Evolutionary conservation across 169 alveolate species (phyloP), one percentile per base, ranked within the genome.

Genomic region (Cryptosporidium tyzzeri): DNA sequence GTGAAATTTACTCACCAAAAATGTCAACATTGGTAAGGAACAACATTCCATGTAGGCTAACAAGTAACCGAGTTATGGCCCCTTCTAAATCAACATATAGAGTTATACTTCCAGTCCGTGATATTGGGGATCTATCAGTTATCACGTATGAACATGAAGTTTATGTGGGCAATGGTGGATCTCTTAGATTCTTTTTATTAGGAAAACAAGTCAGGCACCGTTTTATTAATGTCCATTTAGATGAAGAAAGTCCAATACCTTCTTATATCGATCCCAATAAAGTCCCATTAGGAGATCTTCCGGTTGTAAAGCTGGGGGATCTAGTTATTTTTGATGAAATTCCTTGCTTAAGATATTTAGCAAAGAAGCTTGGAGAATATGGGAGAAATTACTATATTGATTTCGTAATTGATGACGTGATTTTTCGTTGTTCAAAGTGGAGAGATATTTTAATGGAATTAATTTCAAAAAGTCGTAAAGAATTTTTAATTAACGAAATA

Each of bases 201-300:
- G 89, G 89, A 44, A 80, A 80, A 5, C 89, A 80, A 44, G 89
- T 80, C 10, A 80, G 75, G 35, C 89, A 80, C n/a, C 59, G 75
- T 18, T 80, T 80, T 59, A 67, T 80, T 35, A 80, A 80, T 80
- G 89, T 80, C 26, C 89, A 68, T 21, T 45, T 80, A 39, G 89
- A 80, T 41, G 75, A 80, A 33, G 89, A 80, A 7, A 44, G 65
- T 39, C 89, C 89, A 26, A 62, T 80, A 26, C 89, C 89, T 23
- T 44, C 73, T 5, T 80, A 41, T 65, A 65, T 80, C 5, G 89
- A 80, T 26, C 62, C 89, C 16, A 23, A 55, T 29, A 80, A 58
- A 58, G 89, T 80, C 6, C 89, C 89, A 14, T 67, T 80, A 31
- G 89, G 89, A 37, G 80, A 80, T 59, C 89, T 80, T 44, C 89